Base-by-base conservation (phyloP, 1,139 yeast genomes). In the Starmera stellimalicola region DNA sequence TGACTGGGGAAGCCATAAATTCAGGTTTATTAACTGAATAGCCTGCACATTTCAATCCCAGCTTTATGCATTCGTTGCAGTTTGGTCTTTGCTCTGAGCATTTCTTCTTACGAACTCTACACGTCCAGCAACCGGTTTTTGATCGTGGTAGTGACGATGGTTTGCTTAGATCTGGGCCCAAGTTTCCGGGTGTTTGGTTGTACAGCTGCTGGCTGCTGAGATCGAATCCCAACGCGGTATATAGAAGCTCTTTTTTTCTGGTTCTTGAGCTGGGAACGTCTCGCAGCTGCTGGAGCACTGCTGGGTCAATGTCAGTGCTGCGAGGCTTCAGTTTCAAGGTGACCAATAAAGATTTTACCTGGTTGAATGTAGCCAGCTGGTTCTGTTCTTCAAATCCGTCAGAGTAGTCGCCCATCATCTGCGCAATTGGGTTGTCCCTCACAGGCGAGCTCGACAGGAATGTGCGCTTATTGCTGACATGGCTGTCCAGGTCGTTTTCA, bases 51-150 rank as follows among this genome's bases (percentile, higher is more conserved):
- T 45, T 46, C 26, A 77, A 52, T 7, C 68, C 65, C 25, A 77
- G 57, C 38, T 78, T 56, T 3, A 45, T 41, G 51, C 85, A 77
- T 44, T 73, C 75, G 11, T 54, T 50, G 48, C 85, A 77, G 9
- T 40, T 46, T 1, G 83, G 82, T 41, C 59, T 65, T 41, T 74
- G 75, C 47, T 75, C 82, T 0, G 78, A 65, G 44, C 85, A 77
- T 38, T 77, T 68, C 48, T 77, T 77, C 47, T 77, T 75, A 31
- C 85, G 65, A 17, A 76, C 56, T 38, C 84, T 52, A 48, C 84
- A 77, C 6, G 79, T 77, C 83, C 83, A 77, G 45, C 84, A 77
- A 1, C 84, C 84, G 26, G 58, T 62, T 41, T 69, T 69, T 1
- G 79, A 73, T 37, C 79, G 57, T 10, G 67, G 60, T 22, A n/a